Percentiles rank a stretch among this genome's conserved stretches.
Evolutionary conservation across 169 alveolate genomes (phyloP).

Genomic region (Babesia divergens): DNA sequence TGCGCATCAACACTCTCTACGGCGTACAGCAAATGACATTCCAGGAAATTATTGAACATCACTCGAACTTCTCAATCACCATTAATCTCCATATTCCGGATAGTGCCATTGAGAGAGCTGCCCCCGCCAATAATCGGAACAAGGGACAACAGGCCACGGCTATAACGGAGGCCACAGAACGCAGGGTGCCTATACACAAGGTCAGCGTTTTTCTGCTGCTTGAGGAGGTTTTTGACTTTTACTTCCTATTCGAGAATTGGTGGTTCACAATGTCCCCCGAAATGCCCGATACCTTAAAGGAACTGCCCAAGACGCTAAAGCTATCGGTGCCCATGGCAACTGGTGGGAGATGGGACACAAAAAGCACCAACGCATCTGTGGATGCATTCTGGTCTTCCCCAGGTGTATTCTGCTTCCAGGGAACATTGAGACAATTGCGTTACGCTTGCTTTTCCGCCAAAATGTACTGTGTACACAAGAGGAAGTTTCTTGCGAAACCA

Average conservation of each 20-base stretch:
- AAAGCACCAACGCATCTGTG: conserved; percentile 35
- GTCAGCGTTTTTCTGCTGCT: conserved; percentile 65
- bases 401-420: conserved; percentile 72
- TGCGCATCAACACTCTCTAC: conserved; percentile 73
- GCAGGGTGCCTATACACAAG: conserved; percentile 43
- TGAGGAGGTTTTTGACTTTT: conserved; percentile 74
- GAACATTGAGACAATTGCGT: conserved; percentile 71
- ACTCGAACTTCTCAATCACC: conserved; percentile 72
- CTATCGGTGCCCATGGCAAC: conserved; percentile 63
- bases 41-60: conserved; percentile 74
- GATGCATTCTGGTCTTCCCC: conserved; percentile 75
- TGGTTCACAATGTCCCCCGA: conserved; percentile 69
- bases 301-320: conserved; percentile 63
- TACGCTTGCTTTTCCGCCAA: conserved; percentile 68
- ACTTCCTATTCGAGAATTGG: conserved; percentile 76
- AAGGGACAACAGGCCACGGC: neutral
- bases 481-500: conserved; percentile 13
- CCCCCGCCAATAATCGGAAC: conserved; percentile 44
- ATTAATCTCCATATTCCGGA: conserved; percentile 66
- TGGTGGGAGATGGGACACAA: conserved; percentile 59
- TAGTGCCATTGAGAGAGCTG: conserved; percentile 30
- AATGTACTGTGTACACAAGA: conserved; percentile 42
- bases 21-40: conserved; percentile 74
- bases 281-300: conserved; percentile 59
- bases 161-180: conserved; percentile 15